phyloP scores from a whole-genome alignment of 768 basidiomycete genomes.

The Suillus subluteus region DNA sequence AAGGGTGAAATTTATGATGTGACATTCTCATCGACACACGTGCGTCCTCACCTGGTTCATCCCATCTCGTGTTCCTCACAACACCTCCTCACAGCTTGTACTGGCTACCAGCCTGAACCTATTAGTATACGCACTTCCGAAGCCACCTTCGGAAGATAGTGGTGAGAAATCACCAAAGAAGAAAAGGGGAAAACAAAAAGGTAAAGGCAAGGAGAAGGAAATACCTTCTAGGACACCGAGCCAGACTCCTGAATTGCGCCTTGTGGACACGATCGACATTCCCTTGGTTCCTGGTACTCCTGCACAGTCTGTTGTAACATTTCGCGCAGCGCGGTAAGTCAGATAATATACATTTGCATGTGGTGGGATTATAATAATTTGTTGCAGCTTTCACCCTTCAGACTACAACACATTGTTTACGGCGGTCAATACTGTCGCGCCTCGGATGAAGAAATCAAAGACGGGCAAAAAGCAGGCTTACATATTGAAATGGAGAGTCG shows the following conservation, averaged over 20 bases:
- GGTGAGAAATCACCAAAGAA: slow-evolving; percentile 27
- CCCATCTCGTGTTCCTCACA: not conserved
- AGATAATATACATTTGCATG: not conserved
- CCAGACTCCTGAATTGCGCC: slow-evolving; percentile 35
- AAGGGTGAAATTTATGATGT: slow-evolving; percentile 88
- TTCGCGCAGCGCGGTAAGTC: slow-evolving; percentile 64
- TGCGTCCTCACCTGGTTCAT: slow-evolving; percentile 35
- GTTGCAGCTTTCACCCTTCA: slow-evolving; percentile 57
- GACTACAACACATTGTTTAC: slow-evolving; percentile 63
- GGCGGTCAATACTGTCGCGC: slow-evolving; percentile 67
- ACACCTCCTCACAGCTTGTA: slow-evolving; percentile 51
- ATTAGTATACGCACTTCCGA: slow-evolving; percentile 62
- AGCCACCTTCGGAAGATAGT: slow-evolving; percentile 15
- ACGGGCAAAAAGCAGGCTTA: slow-evolving; percentile 60
- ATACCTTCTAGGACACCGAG: slow-evolving; percentile 34
- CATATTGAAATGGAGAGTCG: slow-evolving; percentile 73
- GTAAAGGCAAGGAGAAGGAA: slow-evolving; percentile 45
- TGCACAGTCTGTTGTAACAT: slow-evolving; percentile 48
- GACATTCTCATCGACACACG: slow-evolving; percentile 70
- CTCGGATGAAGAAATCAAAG: slow-evolving; percentile 60
- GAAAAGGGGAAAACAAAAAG: slow-evolving; percentile 38
- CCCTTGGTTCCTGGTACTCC: slow-evolving; percentile 52
- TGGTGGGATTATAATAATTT: slow-evolving; percentile 16
- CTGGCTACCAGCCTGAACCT: slow-evolving; percentile 68
- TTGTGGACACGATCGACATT: slow-evolving; percentile 55